These are phyloP conservation scores for Tolypocladium nubicola DNA, from an alignment of 2,329 filamentous ascomycete genomes.

Conservation along the genomic window DNA sequence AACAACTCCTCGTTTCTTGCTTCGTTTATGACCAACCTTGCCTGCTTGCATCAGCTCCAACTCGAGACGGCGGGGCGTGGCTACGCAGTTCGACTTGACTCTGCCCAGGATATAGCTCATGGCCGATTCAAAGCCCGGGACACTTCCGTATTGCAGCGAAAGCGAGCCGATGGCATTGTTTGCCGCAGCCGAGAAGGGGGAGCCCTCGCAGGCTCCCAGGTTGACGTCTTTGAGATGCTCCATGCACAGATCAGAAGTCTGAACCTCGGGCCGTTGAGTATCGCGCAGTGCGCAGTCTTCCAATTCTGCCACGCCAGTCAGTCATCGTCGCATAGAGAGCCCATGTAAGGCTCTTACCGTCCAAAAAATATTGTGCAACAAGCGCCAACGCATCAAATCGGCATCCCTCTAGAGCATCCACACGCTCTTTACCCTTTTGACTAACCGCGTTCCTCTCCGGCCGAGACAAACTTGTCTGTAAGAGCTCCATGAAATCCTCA, in stretches of 20 bases:
- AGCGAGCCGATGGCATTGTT: slow-evolving; percentile 25
- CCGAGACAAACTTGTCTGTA: slow-evolving; percentile 11
- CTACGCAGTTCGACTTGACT: slow-evolving; percentile 23
- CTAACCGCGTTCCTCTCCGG: slow-evolving; percentile 12
- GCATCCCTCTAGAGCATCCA: slow-evolving; percentile 3
- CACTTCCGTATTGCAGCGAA: slow-evolving; percentile 20
- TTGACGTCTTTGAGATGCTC: slow-evolving; percentile 26
- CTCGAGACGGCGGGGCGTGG: slow-evolving; percentile 36
- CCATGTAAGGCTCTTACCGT: slow-evolving; percentile 27
- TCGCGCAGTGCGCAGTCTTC: slow-evolving; percentile 30
- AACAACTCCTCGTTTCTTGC: neutral
- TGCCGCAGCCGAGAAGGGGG: slow-evolving; percentile 24
- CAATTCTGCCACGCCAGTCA: slow-evolving; percentile 26
- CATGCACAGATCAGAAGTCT: slow-evolving; percentile 29
- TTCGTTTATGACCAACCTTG: slow-evolving; percentile 28
- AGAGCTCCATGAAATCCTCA: slow-evolving; percentile 16
- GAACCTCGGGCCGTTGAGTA: slow-evolving; percentile 16
- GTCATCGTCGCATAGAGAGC: neutral
- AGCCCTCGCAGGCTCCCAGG: slow-evolving; percentile 13
- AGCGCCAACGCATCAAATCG: slow-evolving; percentile 26
- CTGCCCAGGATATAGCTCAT: slow-evolving; percentile 25
- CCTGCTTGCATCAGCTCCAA: slow-evolving; percentile 39
- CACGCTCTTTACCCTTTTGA: slow-evolving; percentile 32
- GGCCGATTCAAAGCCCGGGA: slow-evolving; percentile 17
- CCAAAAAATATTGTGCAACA: slow-evolving; percentile 37